Evolutionary conservation across 1,284 basidiomycete genomes (phyloP).

Genomic region (Macrocystidia cucumis): DNA sequence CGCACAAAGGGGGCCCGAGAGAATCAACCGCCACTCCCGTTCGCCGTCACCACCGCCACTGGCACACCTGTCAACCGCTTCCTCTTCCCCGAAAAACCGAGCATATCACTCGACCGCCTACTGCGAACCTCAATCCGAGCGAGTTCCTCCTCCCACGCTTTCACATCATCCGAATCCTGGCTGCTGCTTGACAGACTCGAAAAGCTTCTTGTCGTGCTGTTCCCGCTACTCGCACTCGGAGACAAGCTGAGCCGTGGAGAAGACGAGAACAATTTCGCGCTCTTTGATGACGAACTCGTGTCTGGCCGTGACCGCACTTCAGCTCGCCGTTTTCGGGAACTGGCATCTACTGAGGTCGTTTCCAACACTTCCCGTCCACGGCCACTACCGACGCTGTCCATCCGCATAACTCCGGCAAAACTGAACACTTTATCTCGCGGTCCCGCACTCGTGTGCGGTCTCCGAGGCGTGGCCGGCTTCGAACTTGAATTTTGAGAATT

Average conservation of each 20-base stretch:
- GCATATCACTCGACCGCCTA: slow-evolving; percentile 52
- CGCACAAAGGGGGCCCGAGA: slow-evolving; percentile 1
- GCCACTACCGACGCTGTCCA: slow-evolving; percentile 4
- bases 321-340: slow-evolving; percentile 9
- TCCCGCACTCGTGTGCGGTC: slow-evolving; percentile 66
- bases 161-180: slow-evolving; percentile 30
- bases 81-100: slow-evolving; percentile 46
- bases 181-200: slow-evolving; percentile 24
- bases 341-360: slow-evolving; percentile 2
- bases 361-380: slow-evolving; percentile 3
- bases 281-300: slow-evolving; percentile 12
- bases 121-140: slow-evolving; percentile 60
- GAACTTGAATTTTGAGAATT: too few species aligned
- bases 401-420: slow-evolving; percentile 17
- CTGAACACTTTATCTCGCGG: slow-evolving; percentile 44
- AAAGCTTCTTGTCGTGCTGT: slow-evolving; percentile 25
- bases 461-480: slow-evolving; percentile 22
- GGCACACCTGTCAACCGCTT: slow-evolving; percentile 24
- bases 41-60: slow-evolving; percentile 12
- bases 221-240: slow-evolving; percentile 24
- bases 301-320: slow-evolving; percentile 16
- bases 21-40: slow-evolving; percentile 5
- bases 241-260: slow-evolving; percentile 17
- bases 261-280: slow-evolving; percentile 13
- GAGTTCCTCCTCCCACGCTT: slow-evolving; percentile 74